Percentiles rank a stretch among this genome's conserved stretches.
phyloP scores from a whole-genome alignment of 805 yeast genomes.

The Wickerhamiella slavikovae region DNA sequence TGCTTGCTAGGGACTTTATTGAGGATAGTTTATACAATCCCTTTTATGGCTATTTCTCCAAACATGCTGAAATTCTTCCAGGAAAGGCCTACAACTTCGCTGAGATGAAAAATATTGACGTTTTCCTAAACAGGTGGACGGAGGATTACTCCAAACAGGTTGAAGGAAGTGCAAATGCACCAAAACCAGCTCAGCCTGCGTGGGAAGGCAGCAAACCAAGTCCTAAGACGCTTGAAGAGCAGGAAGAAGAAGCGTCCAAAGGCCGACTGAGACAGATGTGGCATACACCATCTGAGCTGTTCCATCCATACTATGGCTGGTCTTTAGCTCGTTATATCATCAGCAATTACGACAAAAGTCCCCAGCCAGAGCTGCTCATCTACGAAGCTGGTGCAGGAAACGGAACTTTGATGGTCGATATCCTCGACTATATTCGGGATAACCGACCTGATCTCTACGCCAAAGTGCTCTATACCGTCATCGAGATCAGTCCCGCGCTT shows the following conservation, averaged over 20 bases:
- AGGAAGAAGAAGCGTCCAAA: neutral
- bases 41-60: conserved; percentile 59
- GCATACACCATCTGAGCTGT: conserved; percentile 81
- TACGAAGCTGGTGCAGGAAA: conserved; percentile 87
- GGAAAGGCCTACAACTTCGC: conserved; percentile 43
- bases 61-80: conserved; percentile 56
- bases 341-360: conserved; percentile 37
- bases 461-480: conserved; percentile 45
- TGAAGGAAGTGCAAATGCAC: conserved; percentile 3
- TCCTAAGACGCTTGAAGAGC: neutral
- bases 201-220: neutral
- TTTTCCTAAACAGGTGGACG: conserved; percentile 50
- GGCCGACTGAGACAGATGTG: conserved; percentile 33
- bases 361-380: conserved; percentile 49
- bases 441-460: conserved; percentile 56
- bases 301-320: conserved; percentile 66
- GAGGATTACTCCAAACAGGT: conserved; percentile 23
- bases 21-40: conserved; percentile 75
- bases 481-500: conserved; percentile 47
- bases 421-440: conserved; percentile 39
- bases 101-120: conserved; percentile 39
- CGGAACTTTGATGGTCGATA: conserved; percentile 64
- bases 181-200: no score
- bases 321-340: conserved; percentile 65
- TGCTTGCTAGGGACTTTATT: conserved; percentile 63